These are phyloP conservation scores for Thielaviopsis ethacetica DNA, from an alignment of 2,329 filamentous ascomycete genomes.

Conservation along the genomic window DNA sequence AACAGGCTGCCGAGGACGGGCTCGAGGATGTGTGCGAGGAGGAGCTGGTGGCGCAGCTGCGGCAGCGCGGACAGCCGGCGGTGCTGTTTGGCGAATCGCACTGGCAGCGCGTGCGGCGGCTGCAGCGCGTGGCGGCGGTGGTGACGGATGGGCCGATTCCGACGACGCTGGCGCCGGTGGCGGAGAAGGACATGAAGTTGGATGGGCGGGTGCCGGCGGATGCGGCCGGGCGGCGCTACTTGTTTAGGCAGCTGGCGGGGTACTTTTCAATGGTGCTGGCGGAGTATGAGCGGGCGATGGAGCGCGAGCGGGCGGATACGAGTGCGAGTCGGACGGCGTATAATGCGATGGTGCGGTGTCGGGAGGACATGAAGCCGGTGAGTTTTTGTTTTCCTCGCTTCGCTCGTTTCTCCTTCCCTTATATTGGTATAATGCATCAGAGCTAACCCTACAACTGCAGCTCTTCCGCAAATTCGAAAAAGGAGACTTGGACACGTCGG, in stretches of 20 bases:
- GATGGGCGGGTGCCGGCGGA: slow-evolving; percentile 45
- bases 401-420: no score
- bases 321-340: slow-evolving; percentile 68
- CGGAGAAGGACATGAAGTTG: slow-evolving; percentile 82
- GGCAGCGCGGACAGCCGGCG: slow-evolving; percentile 56
- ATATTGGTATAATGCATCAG: no score
- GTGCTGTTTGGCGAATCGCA: slow-evolving; percentile 71
- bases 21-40: slow-evolving; percentile 53
- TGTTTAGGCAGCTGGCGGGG: slow-evolving; percentile 77
- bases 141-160: slow-evolving; percentile 68
- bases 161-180: slow-evolving; percentile 63
- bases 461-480: slow-evolving; percentile 82
- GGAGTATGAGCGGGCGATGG: slow-evolving; percentile 71
- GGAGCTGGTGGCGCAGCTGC: slow-evolving; percentile 50
- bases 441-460: no score
- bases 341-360: slow-evolving; percentile 71
- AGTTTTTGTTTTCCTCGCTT: slow-evolving; percentile 14
- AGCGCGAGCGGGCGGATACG: slow-evolving; percentile 45
- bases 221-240: slow-evolving; percentile 46
- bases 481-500: slow-evolving; percentile 58
- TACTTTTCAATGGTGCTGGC: slow-evolving; percentile 94
- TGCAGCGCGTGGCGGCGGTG: slow-evolving; percentile 45
- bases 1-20: slow-evolving; percentile 16
- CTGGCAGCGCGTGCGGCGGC: slow-evolving; percentile 50
- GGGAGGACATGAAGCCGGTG: slow-evolving; percentile 70